Evolutionary conservation across 2,329 filamentous ascomycete species (phyloP).

Genomic region (Neonectria punicea): DNA sequence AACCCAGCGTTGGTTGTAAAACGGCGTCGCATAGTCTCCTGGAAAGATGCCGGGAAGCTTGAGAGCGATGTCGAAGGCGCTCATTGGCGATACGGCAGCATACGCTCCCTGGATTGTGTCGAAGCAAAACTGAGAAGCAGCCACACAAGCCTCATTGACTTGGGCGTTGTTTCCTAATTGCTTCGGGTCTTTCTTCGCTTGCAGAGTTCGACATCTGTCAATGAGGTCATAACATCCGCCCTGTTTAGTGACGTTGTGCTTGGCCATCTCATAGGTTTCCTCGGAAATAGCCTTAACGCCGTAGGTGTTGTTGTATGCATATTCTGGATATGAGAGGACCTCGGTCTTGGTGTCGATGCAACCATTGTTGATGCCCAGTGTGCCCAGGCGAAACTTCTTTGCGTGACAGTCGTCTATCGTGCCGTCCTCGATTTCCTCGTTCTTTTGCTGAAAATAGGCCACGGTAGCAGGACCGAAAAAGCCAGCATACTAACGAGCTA

Average conservation of each 20-base stretch:
- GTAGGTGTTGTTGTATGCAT: constrained; percentile 73
- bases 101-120: constrained; percentile 23
- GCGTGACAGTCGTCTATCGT: constrained; percentile 48
- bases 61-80: constrained; percentile 68
- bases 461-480: constrained; percentile 73
- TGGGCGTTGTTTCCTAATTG: constrained; percentile 51
- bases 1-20: constrained; percentile 68
- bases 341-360: constrained; percentile 71
- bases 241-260: constrained; percentile 21
- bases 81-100: constrained; percentile 4
- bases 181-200: constrained; percentile 48
- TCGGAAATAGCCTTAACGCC: constrained; percentile 65
- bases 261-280: constrained; percentile 42
- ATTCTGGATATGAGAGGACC: constrained; percentile 61
- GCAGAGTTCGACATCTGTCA: constrained; percentile 55
- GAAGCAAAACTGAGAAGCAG: constrained; percentile 53
- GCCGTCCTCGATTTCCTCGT: constrained; percentile 50
- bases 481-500: constrained; percentile 62
- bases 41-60: constrained; percentile 60
- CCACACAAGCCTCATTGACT: constrained; percentile 59
- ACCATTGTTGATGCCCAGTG: constrained; percentile 75
- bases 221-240: constrained; percentile 64
- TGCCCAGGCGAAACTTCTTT: constrained; percentile 61
- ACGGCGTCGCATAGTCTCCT: constrained; percentile 70
- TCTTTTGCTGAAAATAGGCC: constrained; percentile 66